Conservation (phyloP, 2,329 filamentous ascomycete genomes). For the Hypoxylon sp. region DNA sequence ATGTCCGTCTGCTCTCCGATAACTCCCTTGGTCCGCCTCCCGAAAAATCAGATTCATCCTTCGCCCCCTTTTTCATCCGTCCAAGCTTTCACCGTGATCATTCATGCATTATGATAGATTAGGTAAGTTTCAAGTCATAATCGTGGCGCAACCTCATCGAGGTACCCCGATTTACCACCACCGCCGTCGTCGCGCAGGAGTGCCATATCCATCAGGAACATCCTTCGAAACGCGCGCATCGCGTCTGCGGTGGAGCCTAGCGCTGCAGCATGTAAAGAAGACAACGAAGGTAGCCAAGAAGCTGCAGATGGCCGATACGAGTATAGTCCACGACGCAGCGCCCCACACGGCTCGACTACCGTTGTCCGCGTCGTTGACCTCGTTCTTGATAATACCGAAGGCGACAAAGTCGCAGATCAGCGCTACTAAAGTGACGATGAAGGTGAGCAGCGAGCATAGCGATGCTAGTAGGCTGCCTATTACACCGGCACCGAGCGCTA, state of each 20-base stretch:
- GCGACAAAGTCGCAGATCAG: slow-evolving; percentile 62
- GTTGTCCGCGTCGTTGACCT: slow-evolving; percentile 44
- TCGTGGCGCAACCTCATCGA: background rate
- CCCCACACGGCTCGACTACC: slow-evolving; percentile 63
- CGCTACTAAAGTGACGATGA: slow-evolving; percentile 59
- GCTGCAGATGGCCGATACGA: slow-evolving; percentile 68
- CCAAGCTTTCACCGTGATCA: background rate
- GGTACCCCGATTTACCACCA: slow-evolving; percentile 14
- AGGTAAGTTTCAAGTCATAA: background rate
- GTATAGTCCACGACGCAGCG: slow-evolving; percentile 70
- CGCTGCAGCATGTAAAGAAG: slow-evolving; percentile 73
- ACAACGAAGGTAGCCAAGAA: slow-evolving; percentile 70
- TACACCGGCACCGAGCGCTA: slow-evolving; percentile 60
- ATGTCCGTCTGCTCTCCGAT: background rate
- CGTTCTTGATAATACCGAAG: slow-evolving; percentile 57
- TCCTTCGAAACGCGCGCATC: slow-evolving; percentile 48
- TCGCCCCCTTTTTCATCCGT: background rate
- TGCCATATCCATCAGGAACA: slow-evolving; percentile 49
- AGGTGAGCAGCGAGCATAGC: slow-evolving; percentile 58
- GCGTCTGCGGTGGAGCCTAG: slow-evolving; percentile 60
- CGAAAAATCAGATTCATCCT: background rate
- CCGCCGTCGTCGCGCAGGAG: slow-evolving; percentile 37
- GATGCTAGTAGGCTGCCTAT: slow-evolving; percentile 60
- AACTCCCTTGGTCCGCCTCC: background rate
- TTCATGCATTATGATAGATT: background rate